Evolutionary conservation across 139 green algal species (phyloP), one percentile per base, ranked within the genome.

Genomic region (Eudorina sp.): DNA sequence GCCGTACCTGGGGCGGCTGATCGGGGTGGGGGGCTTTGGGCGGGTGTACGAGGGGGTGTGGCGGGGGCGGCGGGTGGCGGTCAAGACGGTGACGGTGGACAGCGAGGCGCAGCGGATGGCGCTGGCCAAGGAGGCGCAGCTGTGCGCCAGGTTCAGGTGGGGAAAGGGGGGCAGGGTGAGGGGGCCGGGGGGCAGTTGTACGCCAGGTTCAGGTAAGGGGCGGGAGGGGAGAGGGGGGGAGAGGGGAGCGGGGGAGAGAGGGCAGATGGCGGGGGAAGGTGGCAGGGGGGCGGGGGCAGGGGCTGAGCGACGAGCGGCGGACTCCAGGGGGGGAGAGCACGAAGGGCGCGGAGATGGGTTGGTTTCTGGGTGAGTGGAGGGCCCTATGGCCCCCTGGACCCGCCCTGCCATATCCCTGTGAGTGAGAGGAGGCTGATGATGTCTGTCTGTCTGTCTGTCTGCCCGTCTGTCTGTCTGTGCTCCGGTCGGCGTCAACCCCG

Each of bases 1-100:
- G 84, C 95, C 93, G 0, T 77, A 86, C 83, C 79, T 98, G 64
- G 94, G 95, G 0, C 64, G 78, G 43, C 53, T 96, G 79, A 77
- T 93, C 92, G 94, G 95, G 75, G 88, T 88, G 84, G 89, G 90
- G 13, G 96, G 95, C 64, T 98, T 96, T 91, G 96, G 96, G 14
- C 73, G 76, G 9, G 96, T 98, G 45, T 96, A 95, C 45, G 92
- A 95, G 86, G 90, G 83, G 4, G 78, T 19, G 41, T 98, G 92
- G 92, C 86, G 93, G 0, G 92, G 92, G 0, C 82, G 88, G 58
- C 51, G 78, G 21, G 96, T 97, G 43, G 95, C 95, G 19, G 95
- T 97, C 11, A 97, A 97, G 93, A 90, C 91, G 72, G 81, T 97
- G 83, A 5, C 23, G 23, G 75, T 88, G 18, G 85, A 92, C 36